phyloP scores from a whole-genome alignment of 2,329 filamentous ascomycete species.

The Phialophora tarda region DNA sequence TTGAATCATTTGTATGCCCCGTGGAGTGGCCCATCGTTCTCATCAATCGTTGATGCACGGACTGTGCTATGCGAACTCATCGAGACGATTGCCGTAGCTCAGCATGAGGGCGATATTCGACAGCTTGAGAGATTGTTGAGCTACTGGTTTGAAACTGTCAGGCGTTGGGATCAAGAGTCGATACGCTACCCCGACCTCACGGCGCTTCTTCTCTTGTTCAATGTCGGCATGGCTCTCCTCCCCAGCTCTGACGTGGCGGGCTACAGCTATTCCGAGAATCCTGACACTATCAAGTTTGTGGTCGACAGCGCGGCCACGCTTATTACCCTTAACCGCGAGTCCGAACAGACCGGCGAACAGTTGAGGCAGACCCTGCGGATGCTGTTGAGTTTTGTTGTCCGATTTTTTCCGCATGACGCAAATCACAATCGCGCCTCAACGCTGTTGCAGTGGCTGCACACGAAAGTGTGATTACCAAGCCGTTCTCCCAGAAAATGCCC shows the following conservation, averaged over 20 bases:
- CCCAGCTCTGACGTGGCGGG: constrained; percentile 16
- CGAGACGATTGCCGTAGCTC: constrained; percentile 2
- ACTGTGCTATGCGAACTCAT: constrained; percentile 8
- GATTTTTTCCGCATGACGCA: constrained; percentile 9
- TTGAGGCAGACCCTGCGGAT: constrained; percentile 5
- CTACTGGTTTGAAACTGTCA: constrained; percentile 12
- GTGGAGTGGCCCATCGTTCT: neutral
- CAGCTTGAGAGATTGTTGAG: constrained; percentile 7
- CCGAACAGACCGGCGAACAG: neutral
- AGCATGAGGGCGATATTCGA: neutral
- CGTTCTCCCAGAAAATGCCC: neutral
- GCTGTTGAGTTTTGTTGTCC: constrained; percentile 11
- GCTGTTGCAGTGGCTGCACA: neutral
- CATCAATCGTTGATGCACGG: constrained; percentile 15
- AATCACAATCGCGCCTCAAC: neutral
- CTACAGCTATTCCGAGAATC: constrained; percentile 20
- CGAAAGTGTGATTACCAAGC: neutral
- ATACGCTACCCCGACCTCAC: neutral
- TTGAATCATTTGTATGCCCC: constrained; percentile 4
- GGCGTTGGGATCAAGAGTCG: constrained; percentile 14
- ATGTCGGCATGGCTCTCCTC: constrained; percentile 21
- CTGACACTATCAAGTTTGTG: constrained; percentile 17
- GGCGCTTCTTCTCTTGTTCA: constrained; percentile 17
- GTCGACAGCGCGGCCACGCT: constrained; percentile 8
- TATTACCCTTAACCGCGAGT: neutral